Evolutionary conservation across 257 asterid species (phyloP), one percentile per base, ranked within the genome.

Genomic region (Primulina eburnea): DNA sequence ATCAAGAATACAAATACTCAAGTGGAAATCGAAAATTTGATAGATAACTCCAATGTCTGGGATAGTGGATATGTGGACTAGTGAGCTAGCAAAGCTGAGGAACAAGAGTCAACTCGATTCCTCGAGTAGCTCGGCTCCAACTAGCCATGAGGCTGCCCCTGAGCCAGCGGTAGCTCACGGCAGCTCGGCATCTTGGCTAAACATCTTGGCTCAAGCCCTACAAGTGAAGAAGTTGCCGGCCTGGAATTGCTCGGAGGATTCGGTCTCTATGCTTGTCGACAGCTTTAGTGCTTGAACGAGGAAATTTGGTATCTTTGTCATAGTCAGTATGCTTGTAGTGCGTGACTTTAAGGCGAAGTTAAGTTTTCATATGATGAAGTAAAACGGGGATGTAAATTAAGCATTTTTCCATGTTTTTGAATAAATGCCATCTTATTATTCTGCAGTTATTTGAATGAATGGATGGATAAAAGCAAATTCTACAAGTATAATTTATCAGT

Each of bases 11-110:
- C 20, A 4, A 63, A 21, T 10, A 8, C n/a, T 43, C 12, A 0
- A 10, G 6, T 43, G n/a, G 6, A 43, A 43, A 43, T 32, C 34
- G 34, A 32, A 32, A 32, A 43, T 43, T 12, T 43, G 53, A 43
- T 43, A 10, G 53, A 84, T 79, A 43, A 38, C 53, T 21, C 14
- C 18, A 24, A 84, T 81, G 94, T 80, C 89, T 55, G 81, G 75
- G 70, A 63, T 85, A 18, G 78, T 81, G 70, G 95, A 86, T 67
- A 86, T 71, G 7, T 86, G 89, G 88, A 87, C 71, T 17, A 68
- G 66, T 50, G 86, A 82, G 80, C 29, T 71, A 29, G 84, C 84
- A 64, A 84, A 84, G 77, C 65, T 68, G 62, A 77, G 82, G 12
- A 77, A 74, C 65, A 82, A 75, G 72, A 74, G 38, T 30, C 69